Percentiles rank a stretch among this genome's conserved stretches.
phyloP scores from a whole-genome alignment of 495 filamentous ascomycete genomes.

The Aspergillus cristatus region DNA sequence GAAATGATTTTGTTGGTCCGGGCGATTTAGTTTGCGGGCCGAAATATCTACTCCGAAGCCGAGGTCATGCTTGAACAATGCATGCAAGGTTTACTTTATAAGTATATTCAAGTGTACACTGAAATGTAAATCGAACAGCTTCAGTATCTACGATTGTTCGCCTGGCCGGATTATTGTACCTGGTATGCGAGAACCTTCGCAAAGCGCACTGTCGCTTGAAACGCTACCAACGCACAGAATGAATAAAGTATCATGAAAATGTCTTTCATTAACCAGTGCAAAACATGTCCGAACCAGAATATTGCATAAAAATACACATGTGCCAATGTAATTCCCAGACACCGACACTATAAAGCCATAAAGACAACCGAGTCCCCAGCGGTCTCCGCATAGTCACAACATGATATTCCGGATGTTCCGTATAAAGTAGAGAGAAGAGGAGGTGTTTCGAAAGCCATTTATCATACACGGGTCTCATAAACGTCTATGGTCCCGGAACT shows the following conservation, averaged over 20 bases:
- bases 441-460: background rate
- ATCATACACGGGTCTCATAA: too few relatives aligned
- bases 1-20: slow-evolving; percentile 2
- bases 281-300: slow-evolving; percentile 8
- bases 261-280: slow-evolving; percentile 4
- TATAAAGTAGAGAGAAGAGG: background rate
- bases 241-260: background rate
- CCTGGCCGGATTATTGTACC: too few relatives aligned
- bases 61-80: too few relatives aligned
- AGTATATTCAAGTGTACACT: too few relatives aligned
- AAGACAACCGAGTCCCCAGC: background rate
- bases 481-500: too few relatives aligned
- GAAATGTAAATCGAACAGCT: too few relatives aligned
- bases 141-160: too few relatives aligned
- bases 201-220: too few relatives aligned
- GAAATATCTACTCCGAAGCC: too few relatives aligned
- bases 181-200: too few relatives aligned
- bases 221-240: background rate
- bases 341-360: slow-evolving; percentile 1
- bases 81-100: too few relatives aligned
- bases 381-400: too few relatives aligned
- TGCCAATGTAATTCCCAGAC: slow-evolving; percentile 3
- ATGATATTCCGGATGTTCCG: background rate
- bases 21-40: slow-evolving; percentile 5
- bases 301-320: slow-evolving; percentile 14